A percentile compares a stretch with the other conserved stretches of the same genome.
These are phyloP conservation scores for Fusarium chuoi DNA, from an alignment of 2,329 filamentous ascomycete species.

Conservation along the genomic window DNA sequence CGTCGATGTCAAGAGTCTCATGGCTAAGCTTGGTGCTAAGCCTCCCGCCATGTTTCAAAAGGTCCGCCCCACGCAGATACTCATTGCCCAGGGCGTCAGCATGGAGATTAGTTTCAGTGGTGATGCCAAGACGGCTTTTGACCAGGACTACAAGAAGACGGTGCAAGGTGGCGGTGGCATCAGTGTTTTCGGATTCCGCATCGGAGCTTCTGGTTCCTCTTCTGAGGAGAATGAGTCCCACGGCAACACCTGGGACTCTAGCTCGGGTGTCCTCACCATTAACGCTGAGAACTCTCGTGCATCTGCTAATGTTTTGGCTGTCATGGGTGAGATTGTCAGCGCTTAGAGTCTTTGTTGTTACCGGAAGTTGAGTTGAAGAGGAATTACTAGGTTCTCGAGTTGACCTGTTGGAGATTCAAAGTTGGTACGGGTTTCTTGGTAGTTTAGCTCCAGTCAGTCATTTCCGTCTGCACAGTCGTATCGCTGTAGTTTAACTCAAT, in stretches of 20 bases:
- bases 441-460: neutral
- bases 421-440: neutral
- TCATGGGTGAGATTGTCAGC: neutral
- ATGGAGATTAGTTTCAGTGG: neutral
- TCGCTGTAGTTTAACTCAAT: neutral
- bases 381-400: neutral
- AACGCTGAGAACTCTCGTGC: neutral
- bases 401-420: neutral
- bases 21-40: neutral
- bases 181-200: neutral
- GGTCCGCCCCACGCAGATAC: neutral
- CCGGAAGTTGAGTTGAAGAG: rapidly evolving
- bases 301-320: neutral
- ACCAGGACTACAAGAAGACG: neutral
- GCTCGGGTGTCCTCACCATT: neutral
- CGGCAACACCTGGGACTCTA: neutral
- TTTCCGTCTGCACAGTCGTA: neutral
- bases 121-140: neutral
- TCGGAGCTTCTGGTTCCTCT: neutral
- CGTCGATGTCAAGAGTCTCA: neutral
- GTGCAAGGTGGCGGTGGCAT: neutral
- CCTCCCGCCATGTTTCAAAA: neutral
- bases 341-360: rapidly evolving
- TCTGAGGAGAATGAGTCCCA: neutral
- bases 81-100: neutral